Conservation (phyloP, 768 basidiomycete genomes). For the Macrolepiota dolichaula region DNA sequence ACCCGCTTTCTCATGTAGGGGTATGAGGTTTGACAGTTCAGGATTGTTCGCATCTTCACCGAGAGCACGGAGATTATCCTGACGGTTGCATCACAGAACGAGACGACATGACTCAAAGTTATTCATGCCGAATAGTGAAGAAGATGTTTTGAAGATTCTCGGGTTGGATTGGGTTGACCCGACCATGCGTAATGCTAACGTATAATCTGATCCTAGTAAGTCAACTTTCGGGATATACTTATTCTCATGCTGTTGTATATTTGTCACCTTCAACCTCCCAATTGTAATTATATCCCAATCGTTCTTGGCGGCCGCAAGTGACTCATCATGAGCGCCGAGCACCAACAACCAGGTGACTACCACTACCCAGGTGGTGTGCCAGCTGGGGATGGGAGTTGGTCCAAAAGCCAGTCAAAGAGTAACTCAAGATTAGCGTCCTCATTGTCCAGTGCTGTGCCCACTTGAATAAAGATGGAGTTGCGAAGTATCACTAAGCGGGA, state of each 20-base stretch:
- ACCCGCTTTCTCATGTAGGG: conserved; percentile 34
- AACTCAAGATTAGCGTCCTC: no score
- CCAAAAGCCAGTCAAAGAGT: no score
- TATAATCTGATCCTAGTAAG: conserved; percentile 25
- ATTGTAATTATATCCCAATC: no score
- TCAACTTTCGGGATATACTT: no score
- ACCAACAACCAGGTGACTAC: not conserved
- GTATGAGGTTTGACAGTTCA: conserved; percentile 82
- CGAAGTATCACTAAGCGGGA: no score
- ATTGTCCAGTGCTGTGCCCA: no score
- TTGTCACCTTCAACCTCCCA: not conserved
- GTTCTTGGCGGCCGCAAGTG: no score
- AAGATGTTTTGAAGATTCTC: conserved; percentile 69
- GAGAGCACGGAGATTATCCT: not conserved
- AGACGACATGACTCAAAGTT: conserved; percentile 60
- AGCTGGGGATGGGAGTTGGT: not conserved
- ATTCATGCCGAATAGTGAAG: conserved; percentile 60
- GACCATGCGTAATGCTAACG: conserved; percentile 67
- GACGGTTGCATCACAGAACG: conserved; percentile 35
- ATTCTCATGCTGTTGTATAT: not conserved
- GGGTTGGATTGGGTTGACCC: conserved; percentile 73
- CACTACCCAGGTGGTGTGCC: not conserved
- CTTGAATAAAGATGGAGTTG: no score
- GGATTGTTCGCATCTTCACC: conserved; percentile 53
- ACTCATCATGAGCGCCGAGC: not conserved